Evolutionary conservation across 345 rosid genomes (phyloP), one percentile per base, ranked within the genome.

Genomic region (Rhodamnia rubescens): DNA sequence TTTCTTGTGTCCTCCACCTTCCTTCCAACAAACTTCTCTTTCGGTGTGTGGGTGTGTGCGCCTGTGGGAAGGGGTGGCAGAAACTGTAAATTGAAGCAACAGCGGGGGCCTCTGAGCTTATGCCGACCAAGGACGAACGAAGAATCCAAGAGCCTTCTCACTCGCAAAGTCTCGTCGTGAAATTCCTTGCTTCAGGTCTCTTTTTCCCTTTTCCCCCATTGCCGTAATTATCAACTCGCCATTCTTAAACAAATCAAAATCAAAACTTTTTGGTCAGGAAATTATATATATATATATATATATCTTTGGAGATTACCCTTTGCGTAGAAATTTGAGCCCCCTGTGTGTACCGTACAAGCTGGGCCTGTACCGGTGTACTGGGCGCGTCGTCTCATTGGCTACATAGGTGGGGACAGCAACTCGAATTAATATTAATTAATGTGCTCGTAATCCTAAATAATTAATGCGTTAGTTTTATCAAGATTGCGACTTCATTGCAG

Each of bases 81-180:
- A 83, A 85, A 83, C 42, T 86, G 96, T 93, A 95, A 95, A 92
- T 94, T 87, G 50, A 42, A 84, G 83, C 56, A 87, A 84, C 74
- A 50, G 29, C 1, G 78, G 86, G 93, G 94, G 50, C 49, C 29
- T 44, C 81, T 5, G 32, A 81, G 84, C 86, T 85, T 83, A 75
- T 86, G 90, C 93, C 92, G 94, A 84, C 96, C 93, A 86, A 83
- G 88, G 90, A 89, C 88, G 84, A 32, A 85, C 87, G 93, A 93
- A 93, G 95, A 92, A 95, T 92, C 95, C 96, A 88, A 92, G 92
- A 92, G 91, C 80, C 86, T 91, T 91, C 88, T 69, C 81, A 22
- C 78, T 36, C 13, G 78, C 78, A 36, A 36, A 61, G 52, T 50
- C 52, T 50, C 52, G 14, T 50, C 3, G 52, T 50, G 52, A 50